Percentiles rank a stretch among this genome's conserved stretches.
Conservation (phyloP, 495 filamentous ascomycete genomes). For the Hypoxylon subgilvum region DNA sequence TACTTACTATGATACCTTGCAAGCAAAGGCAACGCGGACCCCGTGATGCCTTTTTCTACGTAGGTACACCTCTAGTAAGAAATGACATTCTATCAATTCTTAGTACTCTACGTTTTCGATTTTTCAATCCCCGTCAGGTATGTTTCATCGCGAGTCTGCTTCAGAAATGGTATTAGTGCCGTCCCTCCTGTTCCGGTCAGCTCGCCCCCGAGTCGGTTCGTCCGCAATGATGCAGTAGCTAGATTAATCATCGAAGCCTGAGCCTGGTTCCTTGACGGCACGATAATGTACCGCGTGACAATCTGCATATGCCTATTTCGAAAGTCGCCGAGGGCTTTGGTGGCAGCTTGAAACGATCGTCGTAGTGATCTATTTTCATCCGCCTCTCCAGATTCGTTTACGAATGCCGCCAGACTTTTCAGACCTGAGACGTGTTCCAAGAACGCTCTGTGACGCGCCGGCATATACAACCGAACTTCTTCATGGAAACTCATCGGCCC, state of each 20-base stretch:
- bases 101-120: neutral
- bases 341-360: conserved; percentile 78
- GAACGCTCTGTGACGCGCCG: conserved; percentile 80
- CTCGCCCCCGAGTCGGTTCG: conserved; percentile 52
- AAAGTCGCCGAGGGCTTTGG: conserved; percentile 79
- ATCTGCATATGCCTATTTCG: conserved; percentile 91
- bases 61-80: too few relatives aligned
- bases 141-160: conserved; percentile 93
- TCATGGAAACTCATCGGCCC: conserved; percentile 87
- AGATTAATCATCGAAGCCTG: conserved; percentile 60
- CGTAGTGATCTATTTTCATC: conserved; percentile 62
- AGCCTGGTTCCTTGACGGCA: conserved; percentile 57
- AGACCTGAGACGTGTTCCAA: conserved; percentile 73
- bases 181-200: conserved; percentile 90
- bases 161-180: conserved; percentile 88
- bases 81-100: too few relatives aligned
- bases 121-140: conserved; percentile 73
- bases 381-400: conserved; percentile 55
- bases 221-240: conserved; percentile 59
- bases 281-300: conserved; percentile 89
- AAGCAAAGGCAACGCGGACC: too few relatives aligned
- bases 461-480: conserved; percentile 94
- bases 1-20: too few relatives aligned
- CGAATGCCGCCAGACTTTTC: conserved; percentile 74
- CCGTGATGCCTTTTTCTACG: too few relatives aligned